Percentiles rank a stretch among this genome's conserved stretches.
Evolutionary conservation across 208 protist genomes (phyloP).

Genomic region (Crithidia acanthocephali): DNA sequence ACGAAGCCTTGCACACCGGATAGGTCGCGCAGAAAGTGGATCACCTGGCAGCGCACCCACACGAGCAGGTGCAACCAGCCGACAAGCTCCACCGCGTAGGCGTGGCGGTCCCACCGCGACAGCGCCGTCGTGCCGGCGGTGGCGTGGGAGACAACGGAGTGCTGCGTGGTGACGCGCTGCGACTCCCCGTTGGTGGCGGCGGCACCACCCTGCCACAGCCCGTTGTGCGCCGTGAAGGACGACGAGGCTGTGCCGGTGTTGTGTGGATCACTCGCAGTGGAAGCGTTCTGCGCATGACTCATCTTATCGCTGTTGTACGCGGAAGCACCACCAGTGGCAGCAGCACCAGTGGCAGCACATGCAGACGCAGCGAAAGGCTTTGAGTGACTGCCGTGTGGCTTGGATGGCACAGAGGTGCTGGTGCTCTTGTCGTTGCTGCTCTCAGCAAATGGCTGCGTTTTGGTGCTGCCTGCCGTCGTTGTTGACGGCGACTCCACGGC

Average conservation of each 20-base stretch:
- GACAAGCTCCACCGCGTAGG: slow-evolving; percentile 37
- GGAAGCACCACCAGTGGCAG: not conserved
- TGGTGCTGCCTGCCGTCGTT: not conserved
- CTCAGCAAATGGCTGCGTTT: not conserved
- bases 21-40: slow-evolving; percentile 60
- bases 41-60: slow-evolving; percentile 54
- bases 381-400: not conserved
- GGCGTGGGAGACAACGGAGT: not conserved
- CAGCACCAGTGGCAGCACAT: too few species aligned
- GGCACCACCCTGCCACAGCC: not conserved
- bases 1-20: slow-evolving; percentile 54
- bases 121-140: slow-evolving; percentile 3
- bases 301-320: not conserved
- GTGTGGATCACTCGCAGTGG: not conserved
- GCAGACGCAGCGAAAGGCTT: too few species aligned
- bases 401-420: not conserved
- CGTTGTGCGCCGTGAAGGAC: not conserved
- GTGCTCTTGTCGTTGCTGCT: not conserved
- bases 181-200: not conserved
- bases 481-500: not conserved
- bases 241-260: not conserved
- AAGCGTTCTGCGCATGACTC: not conserved
- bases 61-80: slow-evolving; percentile 68
- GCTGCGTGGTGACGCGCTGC: not conserved
- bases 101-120: slow-evolving; percentile 14